Evolutionary conservation across 768 basidiomycete genomes (phyloP), one percentile per base, ranked within the genome.

Genomic region (Dentipellis fragilis): DNA sequence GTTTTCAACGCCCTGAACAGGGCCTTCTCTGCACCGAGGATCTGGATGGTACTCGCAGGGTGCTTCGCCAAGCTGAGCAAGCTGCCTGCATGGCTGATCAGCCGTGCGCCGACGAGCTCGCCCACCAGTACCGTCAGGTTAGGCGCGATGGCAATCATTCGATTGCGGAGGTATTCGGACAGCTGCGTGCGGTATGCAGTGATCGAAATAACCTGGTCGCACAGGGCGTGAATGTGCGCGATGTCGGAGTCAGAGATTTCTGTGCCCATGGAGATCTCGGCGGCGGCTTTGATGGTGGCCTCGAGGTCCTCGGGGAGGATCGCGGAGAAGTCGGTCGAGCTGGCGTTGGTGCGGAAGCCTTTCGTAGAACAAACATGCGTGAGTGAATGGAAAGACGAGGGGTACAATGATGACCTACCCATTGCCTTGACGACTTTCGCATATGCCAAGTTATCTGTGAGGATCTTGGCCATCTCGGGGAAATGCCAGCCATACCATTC

Each of bases 401-500:
- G 45, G 51, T 34, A 8, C 23, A 42, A 16, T 16, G 12, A 40
- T 14, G 16, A 22, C 78, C 58, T 67, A 84, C 89, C 96, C 94
- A 99, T 95, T 36, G 79, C 71, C 55, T 86, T 87, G 64, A 99
- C 83, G 56, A 88, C 87, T 74, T 93, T 96, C 58, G 96, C 94
- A 69, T 98, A 98, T 17, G 95, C 94, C 57, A 94, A 73, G 72
- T 96, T 99, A 76, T 99, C 96, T 57, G 85, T 83, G 62, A 99
- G 89, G 68, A 99, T 98, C 75, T 97, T 98, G 57, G 87, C 89
- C 87, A 99, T 90, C 72, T 99, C 96, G 4, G 96, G 96, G 80
- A 99, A 99, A 75, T 99, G 96, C 96, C 96, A 99, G 38, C 96
- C 96, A 65, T 99, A 99, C 96, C 96, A 99, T 81, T 99, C 96